These are phyloP conservation scores for Backusella psychrophila DNA, from an alignment of 192 early-diverging fungal species.

Conservation along the genomic window DNA sequence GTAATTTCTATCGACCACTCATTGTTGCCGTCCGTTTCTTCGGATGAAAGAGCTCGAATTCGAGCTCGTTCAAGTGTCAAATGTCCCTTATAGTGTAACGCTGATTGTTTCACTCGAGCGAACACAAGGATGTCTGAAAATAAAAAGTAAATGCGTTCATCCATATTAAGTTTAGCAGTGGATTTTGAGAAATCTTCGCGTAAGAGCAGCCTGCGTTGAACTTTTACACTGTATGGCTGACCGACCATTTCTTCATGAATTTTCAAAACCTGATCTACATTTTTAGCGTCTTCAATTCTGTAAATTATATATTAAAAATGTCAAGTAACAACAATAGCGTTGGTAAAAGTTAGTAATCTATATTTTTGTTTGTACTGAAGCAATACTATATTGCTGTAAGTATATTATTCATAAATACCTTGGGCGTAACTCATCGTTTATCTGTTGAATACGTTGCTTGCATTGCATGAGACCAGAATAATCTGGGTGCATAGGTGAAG, in stretches of 20 bases:
- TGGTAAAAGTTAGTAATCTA: background rate
- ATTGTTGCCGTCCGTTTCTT: background rate
- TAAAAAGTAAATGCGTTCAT: slow-evolving; percentile 20
- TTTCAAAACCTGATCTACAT: slow-evolving; percentile 21
- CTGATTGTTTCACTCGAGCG: slow-evolving; percentile 13
- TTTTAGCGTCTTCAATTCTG: slow-evolving; percentile 21
- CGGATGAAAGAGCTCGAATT: slow-evolving; percentile 2
- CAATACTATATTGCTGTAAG: background rate
- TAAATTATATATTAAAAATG: background rate
- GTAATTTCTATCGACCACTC: slow-evolving; percentile 15
- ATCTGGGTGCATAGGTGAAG: slow-evolving; percentile 34
- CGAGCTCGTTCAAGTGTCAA: slow-evolving; percentile 9
- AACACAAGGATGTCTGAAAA: slow-evolving; percentile 31
- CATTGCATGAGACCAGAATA: slow-evolving; percentile 22
- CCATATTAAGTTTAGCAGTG: background rate
- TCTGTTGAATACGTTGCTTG: slow-evolving; percentile 13
- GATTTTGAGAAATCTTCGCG: slow-evolving; percentile 8
- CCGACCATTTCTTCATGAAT: slow-evolving; percentile 16
- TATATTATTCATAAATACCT: slow-evolving; percentile 15
- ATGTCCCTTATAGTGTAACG: slow-evolving; percentile 27
- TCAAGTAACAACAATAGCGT: no score
- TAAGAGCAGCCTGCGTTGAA: slow-evolving; percentile 18
- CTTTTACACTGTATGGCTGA: slow-evolving; percentile 19
- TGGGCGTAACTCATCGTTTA: slow-evolving; percentile 8
- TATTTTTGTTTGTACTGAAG: background rate